phyloP scores from a whole-genome alignment of 306 rosid genomes.

The Herpetospermum pedunculosum region DNA sequence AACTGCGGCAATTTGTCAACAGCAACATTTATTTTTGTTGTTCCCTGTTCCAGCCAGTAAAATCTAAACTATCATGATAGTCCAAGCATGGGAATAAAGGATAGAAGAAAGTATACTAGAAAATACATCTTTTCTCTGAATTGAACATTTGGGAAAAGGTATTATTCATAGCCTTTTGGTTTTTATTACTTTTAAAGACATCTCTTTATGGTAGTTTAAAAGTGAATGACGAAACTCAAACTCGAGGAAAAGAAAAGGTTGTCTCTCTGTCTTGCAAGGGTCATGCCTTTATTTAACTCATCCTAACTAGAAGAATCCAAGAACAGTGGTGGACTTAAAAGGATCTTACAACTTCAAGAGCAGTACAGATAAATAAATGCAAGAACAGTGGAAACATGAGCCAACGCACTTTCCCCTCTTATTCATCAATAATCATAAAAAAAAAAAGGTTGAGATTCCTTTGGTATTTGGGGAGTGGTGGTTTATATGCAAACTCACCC shows the following conservation, averaged over 20 bases:
- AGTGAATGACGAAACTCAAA: not conserved
- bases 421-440: not conserved
- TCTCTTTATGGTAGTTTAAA: not conserved
- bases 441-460: not conserved
- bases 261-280: not conserved
- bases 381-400: not conserved
- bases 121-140: not conserved
- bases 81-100: slow-evolving; percentile 5
- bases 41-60: slow-evolving; percentile 43
- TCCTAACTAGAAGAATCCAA: not conserved
- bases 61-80: slow-evolving; percentile 9
- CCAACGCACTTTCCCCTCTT: not conserved
- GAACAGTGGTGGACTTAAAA: not conserved
- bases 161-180: not conserved
- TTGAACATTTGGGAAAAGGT: not conserved
- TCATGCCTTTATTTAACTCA: not conserved
- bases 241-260: not conserved
- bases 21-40: slow-evolving; percentile 58
- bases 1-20: slow-evolving; percentile 55
- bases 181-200: not conserved
- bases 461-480: not conserved
- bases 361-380: not conserved
- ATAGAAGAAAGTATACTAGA: not conserved
- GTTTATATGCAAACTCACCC: not conserved
- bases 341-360: not conserved